These are phyloP conservation scores for Lasiosphaeris hirsuta DNA, from an alignment of 495 filamentous ascomycete genomes.

Conservation along the genomic window DNA sequence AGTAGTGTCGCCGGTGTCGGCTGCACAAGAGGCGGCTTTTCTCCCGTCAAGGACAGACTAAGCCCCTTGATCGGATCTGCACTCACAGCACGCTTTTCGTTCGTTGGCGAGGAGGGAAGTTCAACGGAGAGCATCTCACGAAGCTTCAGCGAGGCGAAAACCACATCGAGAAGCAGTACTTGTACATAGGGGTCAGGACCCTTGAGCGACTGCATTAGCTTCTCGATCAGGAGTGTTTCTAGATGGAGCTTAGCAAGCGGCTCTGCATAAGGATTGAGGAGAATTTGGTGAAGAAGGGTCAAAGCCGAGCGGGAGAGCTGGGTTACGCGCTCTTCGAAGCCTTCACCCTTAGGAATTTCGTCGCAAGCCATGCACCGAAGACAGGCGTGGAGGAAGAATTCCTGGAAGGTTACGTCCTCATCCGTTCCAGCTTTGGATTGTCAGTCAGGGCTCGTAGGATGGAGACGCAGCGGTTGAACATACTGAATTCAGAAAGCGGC, in stretches of 20 bases:
- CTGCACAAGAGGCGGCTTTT: slow-evolving; percentile 30
- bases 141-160: slow-evolving; percentile 66
- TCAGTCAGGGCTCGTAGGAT: slow-evolving; percentile 16
- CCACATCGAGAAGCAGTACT: slow-evolving; percentile 68
- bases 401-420: slow-evolving; percentile 53
- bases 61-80: slow-evolving; percentile 26
- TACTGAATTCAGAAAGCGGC: slow-evolving; percentile 44
- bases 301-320: slow-evolving; percentile 69
- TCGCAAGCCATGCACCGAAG: slow-evolving; percentile 54
- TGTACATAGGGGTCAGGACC: slow-evolving; percentile 64
- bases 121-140: slow-evolving; percentile 50
- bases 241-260: slow-evolving; percentile 65
- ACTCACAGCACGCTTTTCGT: slow-evolving; percentile 38
- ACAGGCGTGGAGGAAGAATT: slow-evolving; percentile 59
- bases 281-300: slow-evolving; percentile 69
- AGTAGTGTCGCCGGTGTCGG: slow-evolving; percentile 72
- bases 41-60: slow-evolving; percentile 24
- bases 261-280: slow-evolving; percentile 66
- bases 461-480: slow-evolving; percentile 15
- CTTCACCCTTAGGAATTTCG: slow-evolving; percentile 31
- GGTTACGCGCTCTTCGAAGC: slow-evolving; percentile 42
- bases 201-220: slow-evolving; percentile 61
- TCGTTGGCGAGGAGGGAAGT: slow-evolving; percentile 40
- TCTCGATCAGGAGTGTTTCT: slow-evolving; percentile 68
- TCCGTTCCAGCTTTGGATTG: slow-evolving; percentile 38